phyloP scores from a whole-genome alignment of 768 basidiomycete species.

The Chalciporus sphaerocephalus region DNA sequence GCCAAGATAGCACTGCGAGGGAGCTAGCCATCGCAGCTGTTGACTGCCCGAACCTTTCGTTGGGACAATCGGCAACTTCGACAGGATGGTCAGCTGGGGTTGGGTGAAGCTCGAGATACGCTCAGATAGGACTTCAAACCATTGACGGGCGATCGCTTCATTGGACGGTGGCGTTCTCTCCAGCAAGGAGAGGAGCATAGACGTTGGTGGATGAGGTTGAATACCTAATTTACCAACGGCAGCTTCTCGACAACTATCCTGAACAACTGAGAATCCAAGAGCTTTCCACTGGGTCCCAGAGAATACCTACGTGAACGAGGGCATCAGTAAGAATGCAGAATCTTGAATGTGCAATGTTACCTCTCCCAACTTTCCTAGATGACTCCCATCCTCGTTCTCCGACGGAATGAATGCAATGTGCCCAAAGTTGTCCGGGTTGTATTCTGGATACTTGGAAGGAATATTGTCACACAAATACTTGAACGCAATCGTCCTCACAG shows the following conservation, averaged over 20 bases:
- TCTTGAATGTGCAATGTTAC: constrained; percentile 35
- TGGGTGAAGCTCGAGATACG: constrained; percentile 59
- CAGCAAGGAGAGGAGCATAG: constrained; percentile 55
- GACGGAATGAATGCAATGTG: constrained; percentile 79
- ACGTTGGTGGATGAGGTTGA: constrained; percentile 60
- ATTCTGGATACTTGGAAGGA: constrained; percentile 52
- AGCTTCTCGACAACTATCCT: constrained; percentile 48
- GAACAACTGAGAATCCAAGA: constrained; percentile 73
- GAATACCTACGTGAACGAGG: constrained; percentile 53
- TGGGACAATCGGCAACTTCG: constrained; percentile 65
- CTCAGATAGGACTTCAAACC: constrained; percentile 66
- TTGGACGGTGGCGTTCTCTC: constrained; percentile 55
- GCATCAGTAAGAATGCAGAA: neutral
- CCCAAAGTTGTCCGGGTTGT: constrained; percentile 51
- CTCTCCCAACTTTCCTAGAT: constrained; percentile 61
- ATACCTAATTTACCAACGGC: constrained; percentile 63
- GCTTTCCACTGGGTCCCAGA: constrained; percentile 59
- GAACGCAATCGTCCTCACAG: constrained; percentile 58
- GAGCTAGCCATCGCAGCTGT: constrained; percentile 46
- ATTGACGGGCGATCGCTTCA: constrained; percentile 49
- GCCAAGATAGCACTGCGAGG: constrained; percentile 68
- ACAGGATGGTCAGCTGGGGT: constrained; percentile 53
- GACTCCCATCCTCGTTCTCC: constrained; percentile 43
- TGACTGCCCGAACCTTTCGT: constrained; percentile 34
- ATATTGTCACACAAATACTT: constrained; percentile 81